Base-by-base conservation (phyloP, 345 rosid genomes). In the Theobroma cacao region DNA sequence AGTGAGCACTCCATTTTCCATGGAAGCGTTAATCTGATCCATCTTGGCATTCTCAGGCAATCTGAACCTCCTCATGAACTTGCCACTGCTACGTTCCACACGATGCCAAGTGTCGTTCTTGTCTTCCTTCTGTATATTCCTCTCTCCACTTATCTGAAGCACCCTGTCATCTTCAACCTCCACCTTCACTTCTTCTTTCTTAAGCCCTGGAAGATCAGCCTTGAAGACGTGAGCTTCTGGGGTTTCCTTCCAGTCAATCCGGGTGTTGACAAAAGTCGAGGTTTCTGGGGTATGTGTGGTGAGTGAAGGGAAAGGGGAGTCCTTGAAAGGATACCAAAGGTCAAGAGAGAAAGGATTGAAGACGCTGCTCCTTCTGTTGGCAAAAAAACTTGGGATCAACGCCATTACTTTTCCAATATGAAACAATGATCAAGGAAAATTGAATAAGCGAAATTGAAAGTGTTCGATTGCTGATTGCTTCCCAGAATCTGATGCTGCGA, bases 1-100 rank as follows among this genome's bases (percentile, higher is more conserved):
- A 13, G 72, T 70, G 24, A 88, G 88, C 47, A 88, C 88, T 14
- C 91, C 89, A 14, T 85, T 79, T 45, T 88, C 88, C 89, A 83
- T 78, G 6, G 62, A 74, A 2, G 89, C 88, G 69, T 78, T 82
- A 17, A 88, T 60, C 75, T 79, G 76, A 40, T 86, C 88, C 38
- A 73, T 78, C 85, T 83, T 86, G 2, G 78, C 86, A 72, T 81
- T 82, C 55, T 78, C 83, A 0, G 91, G 89, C 78, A 88, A 77
- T 86, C 79, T 80, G 73, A 74, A 74, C 53, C 77, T 55, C 65
- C 50, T 55, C 77, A 74, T 22, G 31, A 74, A 74, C 65, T 36
- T 55, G 7, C 77, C 65, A 14, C 65, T n/a, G 36, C 66, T 74
- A 3, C 65, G 77, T 17, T 74, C 77, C 0, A 74, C 50, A 4